Evolutionary conservation across 192 early-diverging fungal species (phyloP), one percentile per base, ranked within the genome.

Genomic region (Podila horticola): DNA sequence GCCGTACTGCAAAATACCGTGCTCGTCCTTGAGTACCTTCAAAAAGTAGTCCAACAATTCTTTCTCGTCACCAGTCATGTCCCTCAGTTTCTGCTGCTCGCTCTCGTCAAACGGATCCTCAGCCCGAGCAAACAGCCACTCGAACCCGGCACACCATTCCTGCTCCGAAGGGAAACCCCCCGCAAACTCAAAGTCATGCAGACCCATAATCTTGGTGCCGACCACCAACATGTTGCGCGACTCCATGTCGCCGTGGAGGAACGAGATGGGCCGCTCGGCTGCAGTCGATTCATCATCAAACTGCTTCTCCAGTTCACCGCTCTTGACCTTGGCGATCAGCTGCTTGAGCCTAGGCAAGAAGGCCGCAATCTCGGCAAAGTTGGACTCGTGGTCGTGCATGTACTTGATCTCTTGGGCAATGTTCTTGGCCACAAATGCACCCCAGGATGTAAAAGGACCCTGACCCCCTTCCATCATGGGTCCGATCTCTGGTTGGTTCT

Each of bases 111-210:
- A 68, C 1, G 76, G 76, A 33, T 79, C 76, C 41, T 68, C 66
- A 1, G 76, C 28, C 5, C 70, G 70, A 28, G 70, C 70, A 68
- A 68, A 79, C 3, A 79, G 36, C 68, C 76, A 72, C 34, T 72
- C 76, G 13, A 79, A 72, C 20, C 76, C 76, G 3, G 76, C 76
- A 24, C 76, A 79, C 76, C 76, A 79, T 30, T 79, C 76, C 17
- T 79, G 65, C 55, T 79, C 76, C 1, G 70, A 67, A 2, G 75
- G 75, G 33, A 79, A 79, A 4, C 69, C 75, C 19, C 75, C 75
- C 57, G 75, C 75, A 67, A 79, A 79, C 59, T 79, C 75, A 55
- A 79, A 79, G 34, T 79, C 75, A 15, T 71, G 75, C 8, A 79
- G 34, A 26, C 75, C 75, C 2, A 58, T 31, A 19, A 79, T 71